Percentiles rank a stretch among this genome's conserved stretches.
Conservation (phyloP, 139 green algal genomes). For the Chlorella sp. region DNA sequence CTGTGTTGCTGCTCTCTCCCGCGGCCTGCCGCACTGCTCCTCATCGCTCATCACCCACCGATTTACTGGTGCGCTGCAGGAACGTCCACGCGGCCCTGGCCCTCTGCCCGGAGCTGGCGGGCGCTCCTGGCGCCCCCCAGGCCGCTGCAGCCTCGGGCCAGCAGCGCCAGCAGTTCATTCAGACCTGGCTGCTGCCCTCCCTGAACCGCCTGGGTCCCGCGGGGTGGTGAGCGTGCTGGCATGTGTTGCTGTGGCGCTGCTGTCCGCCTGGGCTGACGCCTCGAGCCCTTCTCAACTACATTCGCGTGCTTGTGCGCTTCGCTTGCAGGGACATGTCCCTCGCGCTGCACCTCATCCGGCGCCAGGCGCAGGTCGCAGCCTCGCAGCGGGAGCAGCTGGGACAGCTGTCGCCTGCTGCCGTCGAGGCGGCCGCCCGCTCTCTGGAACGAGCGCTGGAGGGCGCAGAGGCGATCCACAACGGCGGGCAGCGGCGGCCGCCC, state of each 20-base stretch:
- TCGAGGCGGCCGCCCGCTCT: too few relatives aligned
- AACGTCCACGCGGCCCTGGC: conserved; percentile 10
- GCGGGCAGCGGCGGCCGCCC: conserved; percentile 31
- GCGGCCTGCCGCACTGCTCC: too few relatives aligned
- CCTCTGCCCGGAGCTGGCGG: conserved; percentile 7
- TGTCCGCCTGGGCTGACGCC: too few relatives aligned
- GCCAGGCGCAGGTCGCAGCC: too few relatives aligned
- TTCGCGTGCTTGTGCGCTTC: too few relatives aligned
- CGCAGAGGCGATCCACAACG: conserved; percentile 27
- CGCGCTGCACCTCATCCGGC: conserved; percentile 14
- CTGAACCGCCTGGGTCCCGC: conserved; percentile 50
- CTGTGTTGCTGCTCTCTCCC: too few relatives aligned
- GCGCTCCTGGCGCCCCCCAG: neutral
- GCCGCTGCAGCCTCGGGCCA: neutral
- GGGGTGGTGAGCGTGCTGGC: conserved; percentile 19
- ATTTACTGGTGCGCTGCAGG: neutral
- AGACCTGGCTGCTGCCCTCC: conserved; percentile 60
- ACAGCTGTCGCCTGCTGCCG: too few relatives aligned
- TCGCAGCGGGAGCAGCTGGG: too few relatives aligned
- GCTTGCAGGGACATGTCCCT: conserved; percentile 55
- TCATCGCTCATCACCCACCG: too few relatives aligned
- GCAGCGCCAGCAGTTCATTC: conserved; percentile 52
- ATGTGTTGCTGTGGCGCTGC: too few relatives aligned
- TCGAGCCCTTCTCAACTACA: too few relatives aligned
- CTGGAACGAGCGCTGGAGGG: too few relatives aligned